Percentiles rank a stretch among this genome's conserved stretches.
Conservation (phyloP, 768 basidiomycete species). For the Mycena capillaripes region DNA sequence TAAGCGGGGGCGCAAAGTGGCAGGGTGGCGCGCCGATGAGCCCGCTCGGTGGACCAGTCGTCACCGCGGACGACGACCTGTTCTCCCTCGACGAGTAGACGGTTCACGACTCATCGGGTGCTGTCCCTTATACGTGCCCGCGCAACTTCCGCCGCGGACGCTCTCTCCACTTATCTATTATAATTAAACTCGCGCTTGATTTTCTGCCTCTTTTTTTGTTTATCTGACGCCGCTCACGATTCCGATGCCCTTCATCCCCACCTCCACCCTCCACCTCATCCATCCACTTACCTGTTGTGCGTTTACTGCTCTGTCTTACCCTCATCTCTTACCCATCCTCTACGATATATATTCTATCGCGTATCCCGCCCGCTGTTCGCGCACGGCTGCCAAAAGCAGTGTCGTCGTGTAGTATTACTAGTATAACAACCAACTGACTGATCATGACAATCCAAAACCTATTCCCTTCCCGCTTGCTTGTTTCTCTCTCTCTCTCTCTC, state of each 20-base stretch:
- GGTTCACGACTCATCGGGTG: no score
- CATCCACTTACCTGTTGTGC: background rate
- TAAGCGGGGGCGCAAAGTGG: constrained; percentile 50
- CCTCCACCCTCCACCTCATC: background rate
- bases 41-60: constrained; percentile 72
- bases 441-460: constrained; percentile 18
- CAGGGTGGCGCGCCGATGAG: constrained; percentile 59
- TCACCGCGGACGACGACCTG: constrained; percentile 71
- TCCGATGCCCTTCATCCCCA: background rate
- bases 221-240: constrained; percentile 5
- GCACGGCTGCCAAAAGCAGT: constrained; percentile 20
- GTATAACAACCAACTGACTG: constrained; percentile 11
- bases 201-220: background rate
- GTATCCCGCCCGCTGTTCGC: background rate
- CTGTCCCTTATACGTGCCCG: background rate
- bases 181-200: constrained; percentile 22
- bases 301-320: background rate
- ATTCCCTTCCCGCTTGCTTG: no score
- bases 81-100: constrained; percentile 53
- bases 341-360: background rate
- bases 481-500: background rate
- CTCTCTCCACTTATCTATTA: constrained; percentile 24
- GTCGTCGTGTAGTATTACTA: constrained; percentile 23
- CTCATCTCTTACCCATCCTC: background rate
- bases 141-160: background rate